Conservation (phyloP, 2,329 filamentous ascomycete species). For the Basipetospora chlamydospora region DNA sequence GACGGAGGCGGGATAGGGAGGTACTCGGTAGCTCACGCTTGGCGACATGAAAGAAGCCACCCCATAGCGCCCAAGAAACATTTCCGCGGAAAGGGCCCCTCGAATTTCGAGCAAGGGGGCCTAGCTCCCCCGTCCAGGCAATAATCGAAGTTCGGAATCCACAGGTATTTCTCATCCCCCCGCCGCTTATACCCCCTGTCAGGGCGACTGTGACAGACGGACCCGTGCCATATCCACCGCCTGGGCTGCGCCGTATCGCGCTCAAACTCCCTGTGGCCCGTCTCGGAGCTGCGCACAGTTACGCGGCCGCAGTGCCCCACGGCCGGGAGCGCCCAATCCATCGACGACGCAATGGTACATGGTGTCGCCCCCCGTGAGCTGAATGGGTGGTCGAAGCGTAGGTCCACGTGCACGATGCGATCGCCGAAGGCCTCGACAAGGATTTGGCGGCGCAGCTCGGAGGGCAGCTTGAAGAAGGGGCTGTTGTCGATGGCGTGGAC, state of each 20-base stretch:
- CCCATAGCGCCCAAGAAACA: constrained; percentile 15
- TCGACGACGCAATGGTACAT: constrained; percentile 6
- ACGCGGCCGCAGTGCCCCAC: too few relatives aligned
- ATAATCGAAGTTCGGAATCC: background rate
- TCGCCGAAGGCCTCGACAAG: constrained; percentile 11
- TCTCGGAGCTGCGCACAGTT: background rate
- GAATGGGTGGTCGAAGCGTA: constrained; percentile 9
- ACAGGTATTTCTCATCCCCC: background rate
- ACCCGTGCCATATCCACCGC: constrained; percentile 14
- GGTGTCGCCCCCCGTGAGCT: background rate
- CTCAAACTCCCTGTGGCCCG: constrained; percentile 7
- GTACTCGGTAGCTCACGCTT: constrained; percentile 10
- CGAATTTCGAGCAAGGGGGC: constrained; percentile 7
- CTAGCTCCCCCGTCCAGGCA: background rate
- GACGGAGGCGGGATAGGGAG: background rate
- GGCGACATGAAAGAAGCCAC: constrained; percentile 16
- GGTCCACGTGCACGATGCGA: constrained; percentile 12
- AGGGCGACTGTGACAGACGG: constrained; percentile 13
- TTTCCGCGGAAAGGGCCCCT: constrained; percentile 8
- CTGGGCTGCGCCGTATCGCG: constrained; percentile 3
- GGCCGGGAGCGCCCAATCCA: too few relatives aligned
- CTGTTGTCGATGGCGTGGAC: background rate
- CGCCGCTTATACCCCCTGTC: background rate
- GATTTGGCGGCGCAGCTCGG: constrained; percentile 14
- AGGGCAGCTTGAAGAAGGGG: constrained; percentile 9